Evolutionary conservation across 1,284 basidiomycete species (phyloP).

Genomic region (Heliocybe sulcata): DNA sequence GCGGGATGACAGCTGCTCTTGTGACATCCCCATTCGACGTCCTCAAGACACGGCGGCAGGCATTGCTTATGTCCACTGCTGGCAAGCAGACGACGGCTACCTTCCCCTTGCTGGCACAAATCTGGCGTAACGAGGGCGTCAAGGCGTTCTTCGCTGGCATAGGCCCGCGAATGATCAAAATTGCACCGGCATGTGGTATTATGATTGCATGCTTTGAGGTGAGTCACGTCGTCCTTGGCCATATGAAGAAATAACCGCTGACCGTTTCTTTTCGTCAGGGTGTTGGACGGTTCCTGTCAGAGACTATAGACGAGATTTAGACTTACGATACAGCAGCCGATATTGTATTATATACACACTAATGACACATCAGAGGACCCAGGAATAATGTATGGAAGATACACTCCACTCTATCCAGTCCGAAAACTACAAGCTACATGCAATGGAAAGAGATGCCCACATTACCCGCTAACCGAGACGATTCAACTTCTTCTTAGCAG

Average conservation of each 20-base stretch:
- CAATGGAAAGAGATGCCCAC: not conserved
- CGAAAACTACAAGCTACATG: not conserved
- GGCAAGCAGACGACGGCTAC: conserved; percentile 32
- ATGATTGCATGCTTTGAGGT: conserved; percentile 97
- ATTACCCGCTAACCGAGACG: conserved; percentile 51
- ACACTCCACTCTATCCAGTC: conserved; percentile 3
- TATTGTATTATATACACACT: conserved; percentile 14
- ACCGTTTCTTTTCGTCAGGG: conserved; percentile 32
- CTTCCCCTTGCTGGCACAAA: conserved; percentile 57
- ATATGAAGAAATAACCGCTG: not conserved
- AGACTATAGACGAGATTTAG: not conserved
- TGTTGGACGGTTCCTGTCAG: conserved; percentile 37
- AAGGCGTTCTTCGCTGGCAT: conserved; percentile 82
- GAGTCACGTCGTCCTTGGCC: conserved; percentile 13
- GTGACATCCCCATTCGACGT: conserved; percentile 96
- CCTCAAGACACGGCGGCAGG: conserved; percentile 90
- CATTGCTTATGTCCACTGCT: conserved; percentile 50
- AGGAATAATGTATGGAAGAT: conserved; percentile 10
- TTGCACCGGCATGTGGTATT: conserved; percentile 97
- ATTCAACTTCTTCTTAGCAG: conserved; percentile 78
- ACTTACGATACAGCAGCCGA: conserved; percentile 11
- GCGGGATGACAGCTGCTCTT: conserved; percentile 79
- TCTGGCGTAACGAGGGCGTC: conserved; percentile 75
- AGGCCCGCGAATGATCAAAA: conserved; percentile 87
- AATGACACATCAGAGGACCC: conserved; percentile 16